Evolutionary conservation across 2,329 filamentous ascomycete genomes (phyloP).

Genomic region (Aspergillus unguis): DNA sequence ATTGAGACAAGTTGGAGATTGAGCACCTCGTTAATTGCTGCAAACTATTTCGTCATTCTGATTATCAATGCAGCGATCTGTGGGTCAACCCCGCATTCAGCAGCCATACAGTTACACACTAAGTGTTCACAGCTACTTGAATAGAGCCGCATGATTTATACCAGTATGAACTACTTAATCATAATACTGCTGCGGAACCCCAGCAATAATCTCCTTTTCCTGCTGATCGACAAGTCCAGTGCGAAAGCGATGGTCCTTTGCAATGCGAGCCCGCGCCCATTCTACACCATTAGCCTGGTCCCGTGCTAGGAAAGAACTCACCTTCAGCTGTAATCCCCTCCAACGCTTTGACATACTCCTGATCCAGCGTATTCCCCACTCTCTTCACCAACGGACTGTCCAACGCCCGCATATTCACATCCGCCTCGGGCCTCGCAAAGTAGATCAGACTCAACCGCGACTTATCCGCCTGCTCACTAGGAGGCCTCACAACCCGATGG

Average conservation of each 20-base stretch:
- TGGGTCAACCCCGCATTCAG: too few relatives aligned
- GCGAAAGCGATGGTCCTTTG: constrained; percentile 1
- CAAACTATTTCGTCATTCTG: too few relatives aligned
- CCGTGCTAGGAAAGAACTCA: neutral
- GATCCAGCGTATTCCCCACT: neutral
- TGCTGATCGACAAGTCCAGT: neutral
- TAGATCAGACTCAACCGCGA: constrained; percentile 41
- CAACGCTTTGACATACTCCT: neutral
- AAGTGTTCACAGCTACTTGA: too few relatives aligned
- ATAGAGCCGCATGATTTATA: too few relatives aligned
- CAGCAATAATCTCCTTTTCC: neutral
- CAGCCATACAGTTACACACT: too few relatives aligned
- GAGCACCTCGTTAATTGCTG: too few relatives aligned
- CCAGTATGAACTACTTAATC: neutral
- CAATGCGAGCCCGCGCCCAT: constrained; percentile 1
- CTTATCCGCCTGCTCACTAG: constrained; percentile 42
- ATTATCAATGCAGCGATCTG: too few relatives aligned
- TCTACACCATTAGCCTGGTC: neutral
- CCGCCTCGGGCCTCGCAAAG: constrained; percentile 40
- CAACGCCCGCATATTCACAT: neutral
- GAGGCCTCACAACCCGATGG: constrained; percentile 47
- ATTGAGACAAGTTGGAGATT: neutral
- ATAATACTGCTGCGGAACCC: neutral
- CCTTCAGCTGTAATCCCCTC: neutral
- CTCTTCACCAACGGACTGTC: neutral